Percentiles rank a stretch among this genome's conserved stretches.
Conservation (phyloP, 1,139 yeast genomes). For the Suhomyces anneliseae region DNA sequence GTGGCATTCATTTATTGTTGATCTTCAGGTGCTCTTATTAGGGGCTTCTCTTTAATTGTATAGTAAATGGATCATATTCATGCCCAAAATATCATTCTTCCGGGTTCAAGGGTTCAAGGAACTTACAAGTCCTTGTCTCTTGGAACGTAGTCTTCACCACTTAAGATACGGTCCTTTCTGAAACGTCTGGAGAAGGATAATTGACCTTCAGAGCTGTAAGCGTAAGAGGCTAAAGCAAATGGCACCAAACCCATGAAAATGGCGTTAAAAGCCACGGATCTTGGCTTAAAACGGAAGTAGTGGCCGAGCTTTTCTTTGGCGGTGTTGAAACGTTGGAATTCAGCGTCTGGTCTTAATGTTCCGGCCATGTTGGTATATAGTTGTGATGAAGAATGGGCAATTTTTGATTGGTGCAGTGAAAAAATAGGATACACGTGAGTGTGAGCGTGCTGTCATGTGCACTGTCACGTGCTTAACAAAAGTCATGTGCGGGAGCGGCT, state of each 20-base stretch:
- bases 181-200: slow-evolving; percentile 32
- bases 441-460: background rate
- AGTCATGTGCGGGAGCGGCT: too few species aligned
- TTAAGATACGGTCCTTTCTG: slow-evolving; percentile 38
- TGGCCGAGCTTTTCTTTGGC: slow-evolving; percentile 46
- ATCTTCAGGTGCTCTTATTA: too few species aligned
- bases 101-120: background rate
- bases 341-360: slow-evolving; percentile 48
- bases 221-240: slow-evolving; percentile 34
- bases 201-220: slow-evolving; percentile 42
- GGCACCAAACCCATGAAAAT: slow-evolving; percentile 44
- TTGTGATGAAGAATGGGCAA: slow-evolving; percentile 3
- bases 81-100: too few species aligned
- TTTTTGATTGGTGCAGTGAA: slow-evolving; percentile 9
- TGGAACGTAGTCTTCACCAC: slow-evolving; percentile 43
- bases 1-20: too few species aligned
- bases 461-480: background rate
- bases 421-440: background rate
- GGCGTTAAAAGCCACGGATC: slow-evolving; percentile 37
- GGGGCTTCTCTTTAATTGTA: too few species aligned
- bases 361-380: slow-evolving; percentile 35
- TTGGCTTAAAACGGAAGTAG: slow-evolving; percentile 47
- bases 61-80: too few species aligned
- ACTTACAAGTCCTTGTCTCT: slow-evolving; percentile 46
- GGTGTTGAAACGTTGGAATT: slow-evolving; percentile 42